Percentiles rank a stretch among this genome's conserved stretches.
Evolutionary conservation across 768 basidiomycete species (phyloP).

Genomic region (Pleurotus tuber-regium): DNA sequence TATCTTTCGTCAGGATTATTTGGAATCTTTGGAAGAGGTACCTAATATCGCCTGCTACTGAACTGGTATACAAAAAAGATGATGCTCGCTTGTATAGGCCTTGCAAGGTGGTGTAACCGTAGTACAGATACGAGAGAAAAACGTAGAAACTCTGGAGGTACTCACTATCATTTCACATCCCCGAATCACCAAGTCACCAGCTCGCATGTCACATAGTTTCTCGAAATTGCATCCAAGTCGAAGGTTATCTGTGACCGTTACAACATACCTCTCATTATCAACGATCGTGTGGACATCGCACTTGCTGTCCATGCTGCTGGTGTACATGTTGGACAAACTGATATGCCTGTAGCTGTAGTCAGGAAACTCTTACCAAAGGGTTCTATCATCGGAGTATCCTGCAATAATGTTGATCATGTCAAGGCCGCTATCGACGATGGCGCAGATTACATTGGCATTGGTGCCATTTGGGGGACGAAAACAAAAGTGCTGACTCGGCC

Average conservation of each 20-base stretch:
- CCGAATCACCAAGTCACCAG: neutral
- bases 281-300: slow-evolving; percentile 86
- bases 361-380: slow-evolving; percentile 65
- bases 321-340: slow-evolving; percentile 87
- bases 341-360: slow-evolving; percentile 71
- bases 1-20: slow-evolving; percentile 52
- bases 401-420: slow-evolving; percentile 67
- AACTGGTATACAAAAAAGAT: too few relatives aligned
- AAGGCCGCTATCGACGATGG: slow-evolving; percentile 56
- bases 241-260: slow-evolving; percentile 75
- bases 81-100: slow-evolving; percentile 51
- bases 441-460: slow-evolving; percentile 87
- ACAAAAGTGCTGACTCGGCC: slow-evolving; percentile 73
- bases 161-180: slow-evolving; percentile 17
- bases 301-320: slow-evolving; percentile 74
- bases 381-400: slow-evolving; percentile 79
- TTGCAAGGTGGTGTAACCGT: slow-evolving; percentile 85
- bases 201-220: slow-evolving; percentile 52
- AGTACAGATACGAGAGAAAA: slow-evolving; percentile 89
- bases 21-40: slow-evolving; percentile 75
- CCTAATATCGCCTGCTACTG: too few relatives aligned
- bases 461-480: slow-evolving; percentile 76
- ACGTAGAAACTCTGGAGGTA: slow-evolving; percentile 76
- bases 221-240: slow-evolving; percentile 65
- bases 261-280: slow-evolving; percentile 81